These are phyloP conservation scores for Beauveria caledonica DNA, from an alignment of 2,329 filamentous ascomycete genomes.

Conservation along the genomic window DNA sequence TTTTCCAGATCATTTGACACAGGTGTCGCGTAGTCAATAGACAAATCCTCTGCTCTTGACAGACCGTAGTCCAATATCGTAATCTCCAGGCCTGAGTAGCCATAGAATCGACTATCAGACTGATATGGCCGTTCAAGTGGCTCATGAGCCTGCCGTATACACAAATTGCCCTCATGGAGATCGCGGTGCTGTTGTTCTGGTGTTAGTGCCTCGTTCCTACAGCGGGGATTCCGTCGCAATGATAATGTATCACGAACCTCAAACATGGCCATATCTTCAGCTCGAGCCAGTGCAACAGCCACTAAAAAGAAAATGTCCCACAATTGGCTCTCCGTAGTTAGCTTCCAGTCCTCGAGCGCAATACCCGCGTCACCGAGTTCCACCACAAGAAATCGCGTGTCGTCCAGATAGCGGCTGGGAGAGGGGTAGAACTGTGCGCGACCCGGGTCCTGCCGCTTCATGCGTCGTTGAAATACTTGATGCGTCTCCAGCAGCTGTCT, in stretches of 20 bases:
- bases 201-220: neutral
- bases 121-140: slow-evolving; percentile 24
- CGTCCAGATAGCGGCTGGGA: slow-evolving; percentile 49
- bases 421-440: slow-evolving; percentile 54
- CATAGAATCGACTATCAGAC: slow-evolving; percentile 34
- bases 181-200: slow-evolving; percentile 47
- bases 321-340: slow-evolving; percentile 41
- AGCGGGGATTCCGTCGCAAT: neutral
- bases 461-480: slow-evolving; percentile 45
- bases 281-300: slow-evolving; percentile 50
- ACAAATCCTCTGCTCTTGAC: slow-evolving; percentile 45
- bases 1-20: slow-evolving; percentile 52
- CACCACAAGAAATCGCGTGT: slow-evolving; percentile 51
- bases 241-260: slow-evolving; percentile 37
- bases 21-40: slow-evolving; percentile 26
- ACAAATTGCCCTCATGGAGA: slow-evolving; percentile 58
- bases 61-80: slow-evolving; percentile 60
- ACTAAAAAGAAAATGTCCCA: slow-evolving; percentile 58
- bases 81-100: slow-evolving; percentile 53
- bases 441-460: slow-evolving; percentile 47
- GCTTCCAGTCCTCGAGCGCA: slow-evolving; percentile 50
- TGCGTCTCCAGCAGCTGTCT: slow-evolving; percentile 50
- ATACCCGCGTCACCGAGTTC: slow-evolving; percentile 56
- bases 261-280: slow-evolving; percentile 50
- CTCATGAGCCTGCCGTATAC: slow-evolving; percentile 38